Evolutionary conservation across 2,329 filamentous ascomycete genomes (phyloP), one percentile per base, ranked within the genome.

Genomic region (Fonsecaea erecta): DNA sequence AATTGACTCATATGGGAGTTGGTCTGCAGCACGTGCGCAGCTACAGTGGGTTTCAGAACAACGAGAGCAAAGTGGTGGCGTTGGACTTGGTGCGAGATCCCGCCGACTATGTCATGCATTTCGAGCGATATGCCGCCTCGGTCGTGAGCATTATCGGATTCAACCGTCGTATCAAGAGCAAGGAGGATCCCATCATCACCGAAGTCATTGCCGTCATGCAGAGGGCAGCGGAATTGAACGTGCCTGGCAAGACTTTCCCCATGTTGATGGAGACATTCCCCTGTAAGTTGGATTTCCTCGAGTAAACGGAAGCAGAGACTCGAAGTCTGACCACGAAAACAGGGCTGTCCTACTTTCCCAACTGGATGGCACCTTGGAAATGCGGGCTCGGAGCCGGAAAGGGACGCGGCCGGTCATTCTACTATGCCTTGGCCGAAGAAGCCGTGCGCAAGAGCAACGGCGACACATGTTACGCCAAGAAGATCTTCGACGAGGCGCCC

Each of bases 131-230:
- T 64, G 75, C 79, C 7, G 74, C 77, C 0, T 77, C 78, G 2
- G 66, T 82, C 1, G 78, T 80, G 9, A 74, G 80, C 16, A 75
- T 80, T 2, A 69, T 81, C 26, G 75, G 72, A 2, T 81, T 77
- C 63, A 79, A 77, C 1, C 75, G 76, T 52, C 66, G 68, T 0
- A 72, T 80, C 14, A 70, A 78, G 7, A 80, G 76, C 54, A 79
- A 77, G 60, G 76, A 81, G 16, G 85, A 87, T 68, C 84, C 84
- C 3, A 85, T 87, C 71, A 86, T 86, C 71, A 86, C 84, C 2
- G 84, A 87, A 71, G 85, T 87, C 12, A 86, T 87, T 69, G 83
- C 83, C 1, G 76, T 85, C 48, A 87, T 87, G 85, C 84, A 87
- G 68, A 76, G 82, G 18, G 84, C 85, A 0, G 85, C 84, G 1